A percentile compares a stretch with the other conserved stretches of the same genome.
phyloP scores from a whole-genome alignment of 192 early-diverging fungal genomes.

The Podila epicladia region DNA sequence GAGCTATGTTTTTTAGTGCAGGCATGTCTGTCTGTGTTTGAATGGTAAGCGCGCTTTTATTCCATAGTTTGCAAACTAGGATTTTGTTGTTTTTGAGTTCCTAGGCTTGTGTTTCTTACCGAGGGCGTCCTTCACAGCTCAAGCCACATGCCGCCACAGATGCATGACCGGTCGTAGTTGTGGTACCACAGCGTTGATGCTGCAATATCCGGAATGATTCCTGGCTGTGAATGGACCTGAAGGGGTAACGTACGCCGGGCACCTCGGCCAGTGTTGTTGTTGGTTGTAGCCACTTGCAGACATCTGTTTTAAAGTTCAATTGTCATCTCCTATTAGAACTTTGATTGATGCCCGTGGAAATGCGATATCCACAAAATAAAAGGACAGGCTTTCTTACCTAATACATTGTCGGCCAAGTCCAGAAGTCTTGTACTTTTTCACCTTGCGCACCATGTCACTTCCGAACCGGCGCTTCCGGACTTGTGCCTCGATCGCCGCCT shows the following conservation, averaged over 20 bases:
- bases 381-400: conserved; percentile 6
- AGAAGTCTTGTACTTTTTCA: conserved; percentile 47
- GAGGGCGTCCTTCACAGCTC: conserved; percentile 10
- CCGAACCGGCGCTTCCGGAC: conserved; percentile 48
- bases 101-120: background rate
- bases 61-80: too few species aligned
- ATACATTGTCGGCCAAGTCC: conserved; percentile 33
- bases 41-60: too few species aligned
- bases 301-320: conserved; percentile 11
- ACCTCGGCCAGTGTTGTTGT: background rate
- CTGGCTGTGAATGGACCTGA: background rate
- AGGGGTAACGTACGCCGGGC: too few species aligned
- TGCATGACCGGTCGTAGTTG: conserved; percentile 46
- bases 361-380: background rate
- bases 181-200: conserved; percentile 42
- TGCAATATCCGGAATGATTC: conserved; percentile 30
- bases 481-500: conserved; percentile 36
- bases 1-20: too few species aligned
- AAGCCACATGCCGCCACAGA: conserved; percentile 51
- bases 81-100: background rate
- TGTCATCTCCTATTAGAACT: background rate
- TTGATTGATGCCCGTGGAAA: background rate
- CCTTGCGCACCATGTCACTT: conserved; percentile 41
- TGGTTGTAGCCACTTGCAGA: conserved; percentile 34
- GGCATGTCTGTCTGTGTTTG: too few species aligned